Base-by-base conservation (phyloP, 306 rosid species). In the Calophaca sinica region DNA sequence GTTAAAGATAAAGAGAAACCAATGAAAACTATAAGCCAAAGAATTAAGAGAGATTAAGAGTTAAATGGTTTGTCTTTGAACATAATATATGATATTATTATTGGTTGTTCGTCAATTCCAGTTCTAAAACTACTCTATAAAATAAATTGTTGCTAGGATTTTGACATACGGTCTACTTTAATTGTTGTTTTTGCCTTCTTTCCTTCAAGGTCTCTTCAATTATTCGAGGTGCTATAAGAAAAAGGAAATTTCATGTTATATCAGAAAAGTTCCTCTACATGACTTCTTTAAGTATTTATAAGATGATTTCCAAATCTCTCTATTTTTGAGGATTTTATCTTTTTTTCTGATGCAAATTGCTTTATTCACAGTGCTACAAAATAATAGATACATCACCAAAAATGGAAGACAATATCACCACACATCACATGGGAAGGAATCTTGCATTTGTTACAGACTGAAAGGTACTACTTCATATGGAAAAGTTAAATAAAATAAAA, bases 401-500 rank as follows among this genome's bases (percentile, higher is more conserved):
- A 36, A 54, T 39, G 33, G 53, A 35, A 7, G 55, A 80, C 32
- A 73, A 3, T n/a, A 15, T 9, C 61, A 64, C 11, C 31, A 39
- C 49, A n/a, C 20, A 31, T 15, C 7, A 2, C 54, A 59, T 67
- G 10, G 50, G 57, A 35, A 72, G 54, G 51, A 45, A 68, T 55
- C 51, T 31, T 28, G 9, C 29, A 35, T 68, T 42, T 67, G 78
- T 46, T 53, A 26, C 36, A 64, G 36, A 64, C 52, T 26, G 11
- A 31, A 62, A 50, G 60, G 63, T 11, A 38, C 28, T 6, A 46
- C 33, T 73, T 35, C 8, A 33, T 36, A 9, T 36, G 78, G 41
- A 68, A 61, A 54, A 39, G 51, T 41, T 68, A 5, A 28, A 64
- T 38, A 10, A 55, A 70, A 32, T 29, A 61, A n/a, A 61, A 64